Evolutionary conservation across 306 rosid genomes (phyloP), one percentile per base, ranked within the genome.

Genomic region (Datisca glomerata): DNA sequence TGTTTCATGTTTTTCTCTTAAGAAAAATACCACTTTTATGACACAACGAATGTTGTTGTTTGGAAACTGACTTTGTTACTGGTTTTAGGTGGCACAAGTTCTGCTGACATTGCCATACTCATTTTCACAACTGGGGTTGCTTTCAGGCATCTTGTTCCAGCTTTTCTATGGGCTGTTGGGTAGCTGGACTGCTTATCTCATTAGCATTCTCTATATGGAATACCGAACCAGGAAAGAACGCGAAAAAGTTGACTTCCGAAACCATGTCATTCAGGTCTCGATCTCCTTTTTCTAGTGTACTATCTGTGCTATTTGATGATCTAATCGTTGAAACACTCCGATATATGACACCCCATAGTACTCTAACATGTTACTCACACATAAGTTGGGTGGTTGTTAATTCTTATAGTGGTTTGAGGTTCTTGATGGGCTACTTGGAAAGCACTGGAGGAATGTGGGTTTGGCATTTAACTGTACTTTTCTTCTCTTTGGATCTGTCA

Each of bases 101-200:
- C 91, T 89, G 66, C 86, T 89, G 16, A 83, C 97, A 1, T 49
- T 89, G 66, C 97, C 97, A 40, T 89, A 89, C 63, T 89, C 97
- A 45, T 89, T 89, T 51, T 83, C 97, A 10, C 97, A 89, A 44
- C 75, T 89, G 48, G 97, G 97, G 24, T 69, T 80, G 95, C 57
- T 84, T 2, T 89, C 97, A 6, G 97, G 97, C 17, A 70, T 83
- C 35, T 68, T 84, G 6, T 80, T 89, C 36, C 97, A 89, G 64
- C 81, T 89, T 52, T 72, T 89, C 49, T 89, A 89, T 9, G 79
- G 95, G 8, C 17, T 89, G 7, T 4, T 89, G 33, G 97, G 97
- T 10, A 75, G 97, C 69, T 89, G 97, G 97, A 89, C 97, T 0
- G 97, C 97, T 41, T 89, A 89, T 69, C 83, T 89, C 45, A 89